Base-by-base conservation (phyloP, 805 yeast species). In the Sugiyamaella boreocaroliniensis region DNA sequence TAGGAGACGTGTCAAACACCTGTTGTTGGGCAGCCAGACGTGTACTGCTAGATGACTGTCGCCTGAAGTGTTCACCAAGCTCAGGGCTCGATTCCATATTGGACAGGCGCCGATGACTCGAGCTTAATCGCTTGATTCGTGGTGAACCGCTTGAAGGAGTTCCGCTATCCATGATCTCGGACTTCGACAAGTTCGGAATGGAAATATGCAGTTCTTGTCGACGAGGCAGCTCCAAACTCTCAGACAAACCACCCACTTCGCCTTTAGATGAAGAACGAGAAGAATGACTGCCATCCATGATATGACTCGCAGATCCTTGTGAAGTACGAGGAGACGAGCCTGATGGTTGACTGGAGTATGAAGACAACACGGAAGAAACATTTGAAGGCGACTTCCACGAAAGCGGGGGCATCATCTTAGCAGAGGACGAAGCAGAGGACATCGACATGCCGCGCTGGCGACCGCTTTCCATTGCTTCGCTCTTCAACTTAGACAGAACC, bases 401-500 rank as follows among this genome's bases (percentile, higher is more conserved):
- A n/a, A 40, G 2, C 7, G 40, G 48, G 2, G 48, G 14, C 8
- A 45, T 16, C 20, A 26, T 40, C 34, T 45, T 45, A 20, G 41
- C 34, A 9, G 48, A 47, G 40, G 49, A n/a, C 40, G 20, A 82
- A 22, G 26, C 26, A 73, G 77, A 69, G 7, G 83, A 74, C 45
- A 73, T 67, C 48, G 80, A 76, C 51, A 70, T 73, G n/a, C 67
- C 60, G 4, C 69, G 56, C 19, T 58, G 47, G 12, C 60, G 55
- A 2, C 58, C 73, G 59, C 80, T 82, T 58, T 82, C 87, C 58
- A 83, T 59, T 66, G 88, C 95, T 65, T 92, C 98, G 29, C 76
- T 83, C 63, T 89, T 86, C 64, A 93, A 77, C 57, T 96, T 74
- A 62, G 87, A 86, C 57, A 93, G 89, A 12, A 86, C 90, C 69